phyloP scores from a whole-genome alignment of 805 yeast species.

The Metschnikowia amazonensis region DNA sequence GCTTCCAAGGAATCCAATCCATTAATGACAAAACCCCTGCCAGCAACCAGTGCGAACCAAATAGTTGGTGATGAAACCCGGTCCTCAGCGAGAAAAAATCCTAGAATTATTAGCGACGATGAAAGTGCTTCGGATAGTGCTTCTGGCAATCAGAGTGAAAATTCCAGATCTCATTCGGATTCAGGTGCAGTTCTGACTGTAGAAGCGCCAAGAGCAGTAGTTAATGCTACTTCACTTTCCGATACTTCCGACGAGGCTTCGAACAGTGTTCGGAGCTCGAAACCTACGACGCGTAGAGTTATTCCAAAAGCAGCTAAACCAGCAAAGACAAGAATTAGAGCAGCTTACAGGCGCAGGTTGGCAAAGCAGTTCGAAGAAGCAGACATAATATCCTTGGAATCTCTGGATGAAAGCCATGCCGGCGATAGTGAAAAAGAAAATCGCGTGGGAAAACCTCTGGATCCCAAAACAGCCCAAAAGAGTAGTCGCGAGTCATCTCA shows the following conservation, averaged over 20 bases:
- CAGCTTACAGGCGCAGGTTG: slow-evolving; percentile 9
- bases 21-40: neutral
- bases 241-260: neutral
- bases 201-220: neutral
- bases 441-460: neutral
- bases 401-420: slow-evolving; percentile 1
- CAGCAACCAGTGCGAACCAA: neutral
- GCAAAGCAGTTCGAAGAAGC: slow-evolving; percentile 13
- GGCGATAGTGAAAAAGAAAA: neutral
- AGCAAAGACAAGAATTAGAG: neutral
- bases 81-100: neutral
- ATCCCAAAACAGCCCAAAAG: neutral
- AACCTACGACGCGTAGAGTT: neutral
- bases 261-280: no score
- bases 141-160: neutral
- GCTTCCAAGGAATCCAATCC: neutral
- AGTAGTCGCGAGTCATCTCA: neutral
- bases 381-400: slow-evolving; percentile 7
- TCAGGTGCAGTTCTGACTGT: neutral
- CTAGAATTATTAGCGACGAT: neutral
- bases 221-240: neutral
- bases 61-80: neutral
- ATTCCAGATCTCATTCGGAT: neutral
- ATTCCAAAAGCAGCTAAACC: neutral
- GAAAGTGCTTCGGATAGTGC: neutral